Evolutionary conservation across 306 rosid species (phyloP).

Genomic region (Lagenaria siceraria): DNA sequence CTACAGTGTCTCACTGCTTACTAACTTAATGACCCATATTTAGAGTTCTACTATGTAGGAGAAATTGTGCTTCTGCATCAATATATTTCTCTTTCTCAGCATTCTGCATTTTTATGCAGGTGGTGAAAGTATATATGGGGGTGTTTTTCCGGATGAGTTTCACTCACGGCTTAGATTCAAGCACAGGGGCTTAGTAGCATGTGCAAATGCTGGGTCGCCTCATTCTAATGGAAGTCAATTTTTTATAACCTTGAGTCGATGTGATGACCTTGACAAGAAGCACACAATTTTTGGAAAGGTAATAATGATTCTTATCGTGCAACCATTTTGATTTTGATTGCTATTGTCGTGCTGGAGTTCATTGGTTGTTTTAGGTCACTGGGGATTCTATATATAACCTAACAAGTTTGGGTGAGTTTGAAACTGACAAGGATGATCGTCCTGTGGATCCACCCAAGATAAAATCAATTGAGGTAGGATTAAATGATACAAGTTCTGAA

Average conservation of each 20-base stretch:
- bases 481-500: not conserved
- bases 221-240: constrained; percentile 89
- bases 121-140: constrained; percentile 80
- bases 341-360: constrained; percentile 9
- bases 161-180: constrained; percentile 85
- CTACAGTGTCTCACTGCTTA: not conserved
- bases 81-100: not conserved
- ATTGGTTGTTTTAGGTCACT: constrained; percentile 54
- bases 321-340: not conserved
- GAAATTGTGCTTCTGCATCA: not conserved
- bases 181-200: constrained; percentile 82
- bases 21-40: not conserved
- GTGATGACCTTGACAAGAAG: constrained; percentile 74
- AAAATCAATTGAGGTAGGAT: constrained; percentile 74
- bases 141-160: constrained; percentile 66
- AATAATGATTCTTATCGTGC: not conserved
- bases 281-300: constrained; percentile 88
- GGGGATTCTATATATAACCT: constrained; percentile 91
- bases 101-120: constrained; percentile 25
- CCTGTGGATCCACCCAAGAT: constrained; percentile 76
- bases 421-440: constrained; percentile 74
- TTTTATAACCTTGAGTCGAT: constrained; percentile 59
- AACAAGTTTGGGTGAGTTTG: constrained; percentile 63
- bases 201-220: constrained; percentile 65
- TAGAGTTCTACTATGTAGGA: not conserved